Base-by-base conservation (phyloP, 768 basidiomycete genomes). In the Boletus rufocinnamomeus region DNA sequence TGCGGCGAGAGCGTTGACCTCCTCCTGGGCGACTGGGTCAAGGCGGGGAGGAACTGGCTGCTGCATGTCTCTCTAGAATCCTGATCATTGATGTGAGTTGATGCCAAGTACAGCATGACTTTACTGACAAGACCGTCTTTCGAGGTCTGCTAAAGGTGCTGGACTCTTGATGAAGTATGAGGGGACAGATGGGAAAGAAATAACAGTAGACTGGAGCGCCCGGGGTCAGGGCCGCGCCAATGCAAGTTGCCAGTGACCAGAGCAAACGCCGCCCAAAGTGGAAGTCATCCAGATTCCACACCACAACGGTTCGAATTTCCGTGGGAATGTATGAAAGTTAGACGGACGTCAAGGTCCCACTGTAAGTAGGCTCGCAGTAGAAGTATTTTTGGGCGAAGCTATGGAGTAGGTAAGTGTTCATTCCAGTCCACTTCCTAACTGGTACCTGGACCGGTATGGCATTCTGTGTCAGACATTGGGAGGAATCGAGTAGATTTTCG, bases 41-140 rank as follows among this genome's bases (percentile, higher is more conserved):
- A 72, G 71, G 27, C 25, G 38, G 6, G 44, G 19, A 27, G 50
- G 52, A 17, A 7, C 16, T 51, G 61, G 32, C 17, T 62, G 64
- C 72, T 61, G 64, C 70, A 72, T 71, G 37, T 7, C 51, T 49
- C 56, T 52, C 61, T 71, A 27, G 58, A 60, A 62, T n/a, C n/a
- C n/a, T n/a, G n/a, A n/a, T n/a, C 38, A 56, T 28, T 51, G 44
- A 49, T 52, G 65, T 70, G 60, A 71, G 67, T 46, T 38, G 58
- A 56, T 14, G 52, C 35, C 52, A 58, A 51, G 59, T 54, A 59
- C 47, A 55, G 37, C 58, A 60, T 50, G 50, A 51, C 51, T 52
- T 50, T 57, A 72, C 69, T 67, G 47, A 71, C 69, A 50, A 56
- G 57, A 61, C 68, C 61, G 58, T 57, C 62, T 67, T 56, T 49